phyloP scores from a whole-genome alignment of 305 asterid species.

The Vinca major region DNA sequence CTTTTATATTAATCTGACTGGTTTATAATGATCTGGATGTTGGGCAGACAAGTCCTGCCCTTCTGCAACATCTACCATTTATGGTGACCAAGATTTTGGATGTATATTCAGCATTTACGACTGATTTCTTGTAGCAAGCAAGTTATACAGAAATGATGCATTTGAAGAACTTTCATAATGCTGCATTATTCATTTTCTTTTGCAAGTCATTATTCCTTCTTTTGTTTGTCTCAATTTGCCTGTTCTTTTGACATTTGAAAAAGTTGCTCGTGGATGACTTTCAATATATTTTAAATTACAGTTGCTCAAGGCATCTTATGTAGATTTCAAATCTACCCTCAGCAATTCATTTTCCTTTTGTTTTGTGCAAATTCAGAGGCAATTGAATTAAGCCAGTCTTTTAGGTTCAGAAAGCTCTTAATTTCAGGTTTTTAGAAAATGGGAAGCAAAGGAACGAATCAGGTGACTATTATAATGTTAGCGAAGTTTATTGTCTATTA shows the following conservation, averaged over 20 bases:
- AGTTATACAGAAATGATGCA: not conserved
- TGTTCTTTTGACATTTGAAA: not conserved
- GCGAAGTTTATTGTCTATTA: not conserved
- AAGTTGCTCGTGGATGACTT: not conserved
- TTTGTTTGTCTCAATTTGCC: not conserved
- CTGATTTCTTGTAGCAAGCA: not conserved
- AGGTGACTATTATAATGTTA: slow-evolving; percentile 9
- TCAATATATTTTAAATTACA: not conserved
- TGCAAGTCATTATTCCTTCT: not conserved
- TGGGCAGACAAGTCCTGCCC: not conserved
- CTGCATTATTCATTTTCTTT: not conserved
- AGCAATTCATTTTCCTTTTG: not conserved
- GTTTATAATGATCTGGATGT: not conserved
- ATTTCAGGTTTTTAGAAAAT: slow-evolving; percentile 4
- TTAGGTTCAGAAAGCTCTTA: slow-evolving; percentile 8
- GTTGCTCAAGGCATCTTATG: not conserved
- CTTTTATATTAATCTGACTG: not conserved
- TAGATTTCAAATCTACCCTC: not conserved
- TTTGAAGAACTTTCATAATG: not conserved
- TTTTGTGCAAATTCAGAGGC: slow-evolving; percentile 22
- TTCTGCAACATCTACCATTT: not conserved
- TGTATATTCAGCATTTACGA: not conserved
- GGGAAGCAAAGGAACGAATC: not conserved
- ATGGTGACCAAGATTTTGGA: not conserved
- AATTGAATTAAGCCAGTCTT: not conserved